Conservation (phyloP, 179 eudicot species). For the Spinacia oleracea region DNA sequence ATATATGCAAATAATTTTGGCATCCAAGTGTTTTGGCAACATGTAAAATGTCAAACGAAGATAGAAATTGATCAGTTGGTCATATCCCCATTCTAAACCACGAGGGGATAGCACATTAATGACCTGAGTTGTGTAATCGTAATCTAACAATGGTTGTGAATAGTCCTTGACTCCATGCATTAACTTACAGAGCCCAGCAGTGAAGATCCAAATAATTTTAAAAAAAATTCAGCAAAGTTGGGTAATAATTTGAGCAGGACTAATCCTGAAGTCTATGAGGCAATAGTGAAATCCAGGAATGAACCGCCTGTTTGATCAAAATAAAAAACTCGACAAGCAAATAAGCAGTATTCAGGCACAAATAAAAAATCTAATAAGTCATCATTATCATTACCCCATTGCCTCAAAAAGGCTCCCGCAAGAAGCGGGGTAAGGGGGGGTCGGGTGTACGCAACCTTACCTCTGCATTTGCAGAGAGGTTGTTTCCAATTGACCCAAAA, state of each 20-base stretch:
- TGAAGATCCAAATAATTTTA: background rate
- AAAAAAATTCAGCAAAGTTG: background rate
- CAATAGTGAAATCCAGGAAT: background rate
- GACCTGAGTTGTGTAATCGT: background rate
- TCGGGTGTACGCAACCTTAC: no score
- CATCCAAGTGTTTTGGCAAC: background rate
- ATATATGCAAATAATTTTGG: background rate
- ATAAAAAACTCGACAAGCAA: constrained; percentile 1
- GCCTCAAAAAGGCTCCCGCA: no score
- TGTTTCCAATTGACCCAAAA: no score
- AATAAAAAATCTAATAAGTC: constrained; percentile 2
- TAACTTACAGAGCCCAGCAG: background rate
- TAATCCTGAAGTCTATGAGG: background rate
- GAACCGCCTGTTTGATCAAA: background rate
- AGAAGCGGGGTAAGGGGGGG: no score
- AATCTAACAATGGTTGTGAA: background rate
- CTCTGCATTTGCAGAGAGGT: no score
- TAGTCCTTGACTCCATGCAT: background rate
- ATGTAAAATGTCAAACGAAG: background rate
- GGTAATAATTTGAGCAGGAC: background rate
- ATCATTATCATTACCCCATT: no score
- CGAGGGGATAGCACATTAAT: no score
- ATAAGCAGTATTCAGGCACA: background rate
- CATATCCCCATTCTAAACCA: background rate
- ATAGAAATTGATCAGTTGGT: background rate